These are phyloP conservation scores for Trichoderma sp. DNA, from an alignment of 2,329 filamentous ascomycete species.

Conservation along the genomic window DNA sequence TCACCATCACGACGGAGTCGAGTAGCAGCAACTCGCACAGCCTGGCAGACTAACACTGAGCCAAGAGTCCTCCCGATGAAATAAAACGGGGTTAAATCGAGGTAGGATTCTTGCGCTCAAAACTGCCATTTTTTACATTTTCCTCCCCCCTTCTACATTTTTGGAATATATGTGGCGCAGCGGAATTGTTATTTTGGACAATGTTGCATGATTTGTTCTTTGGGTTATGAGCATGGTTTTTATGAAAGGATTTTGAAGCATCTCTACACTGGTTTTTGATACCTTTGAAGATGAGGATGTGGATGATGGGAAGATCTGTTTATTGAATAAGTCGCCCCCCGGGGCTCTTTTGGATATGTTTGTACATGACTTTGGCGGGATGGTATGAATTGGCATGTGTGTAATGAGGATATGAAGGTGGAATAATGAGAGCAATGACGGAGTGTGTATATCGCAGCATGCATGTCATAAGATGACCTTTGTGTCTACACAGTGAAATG, in stretches of 20 bases:
- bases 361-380: background rate
- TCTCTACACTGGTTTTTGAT: background rate
- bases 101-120: background rate
- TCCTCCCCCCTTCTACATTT: background rate
- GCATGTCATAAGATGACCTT: background rate
- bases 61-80: background rate
- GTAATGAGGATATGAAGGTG: background rate
- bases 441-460: background rate
- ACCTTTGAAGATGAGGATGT: background rate
- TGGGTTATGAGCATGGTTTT: background rate
- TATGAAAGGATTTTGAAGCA: background rate
- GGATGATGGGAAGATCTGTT: background rate
- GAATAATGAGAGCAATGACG: background rate
- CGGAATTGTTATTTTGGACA: background rate
- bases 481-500: background rate
- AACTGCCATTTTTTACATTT: background rate
- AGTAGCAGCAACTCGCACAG: conserved; percentile 29
- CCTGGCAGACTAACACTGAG: conserved; percentile 25
- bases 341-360: background rate
- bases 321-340: background rate
- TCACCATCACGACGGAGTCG: conserved; percentile 39
- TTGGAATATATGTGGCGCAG: background rate
- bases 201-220: background rate
- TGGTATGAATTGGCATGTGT: background rate
- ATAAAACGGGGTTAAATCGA: background rate